Base-by-base conservation (phyloP, 441 rosid species). In the Jatropha multifida region DNA sequence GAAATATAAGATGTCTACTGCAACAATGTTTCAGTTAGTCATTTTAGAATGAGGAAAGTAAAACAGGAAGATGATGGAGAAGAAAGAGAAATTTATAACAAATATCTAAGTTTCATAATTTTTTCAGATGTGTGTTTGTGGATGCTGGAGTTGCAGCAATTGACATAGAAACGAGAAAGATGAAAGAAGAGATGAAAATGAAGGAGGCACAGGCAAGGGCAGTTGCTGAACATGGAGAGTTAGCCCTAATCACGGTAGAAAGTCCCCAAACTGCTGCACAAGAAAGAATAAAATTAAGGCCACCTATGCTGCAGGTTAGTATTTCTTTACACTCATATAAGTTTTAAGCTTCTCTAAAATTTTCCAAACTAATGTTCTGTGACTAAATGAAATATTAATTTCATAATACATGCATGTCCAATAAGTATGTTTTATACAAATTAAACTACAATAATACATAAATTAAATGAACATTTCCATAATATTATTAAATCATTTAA, bases 241-340 rank as follows among this genome's bases (percentile, higher is more conserved):
- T 96, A 69, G 99, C 99, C 75, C 83, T 94, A 72, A 96, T 96
- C 74, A 51, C 94, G 4, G 98, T 96, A 68, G 98, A 94, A 76
- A 87, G 88, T 78, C 78, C 90, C 68, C 97, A 91, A 79, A 77
- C 82, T 72, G 77, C 86, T 49, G 44, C 89, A 71, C 92, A 90
- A 82, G 98, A 90, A 83, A 87, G 89, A 86, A 83, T 86, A 77
- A 73, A 88, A 76, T 85, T 96, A 82, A 90, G 99, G 80, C 89
- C 97, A 51, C 99, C 99, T 51, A 88, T 96, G 98, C 85, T 96
- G 61, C 98, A 96, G 99, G 98, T 96, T 77, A 54, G 58, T 15
- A 32, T 26, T 75, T 79, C 65, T 15, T 20, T 54, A 23, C 1
- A 7, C 23, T 55, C 65, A 55, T 27, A 23, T n/a, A n/a, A 9